phyloP scores from a whole-genome alignment of 371 early-diverging fungal species.

The Smittium culicis region DNA sequence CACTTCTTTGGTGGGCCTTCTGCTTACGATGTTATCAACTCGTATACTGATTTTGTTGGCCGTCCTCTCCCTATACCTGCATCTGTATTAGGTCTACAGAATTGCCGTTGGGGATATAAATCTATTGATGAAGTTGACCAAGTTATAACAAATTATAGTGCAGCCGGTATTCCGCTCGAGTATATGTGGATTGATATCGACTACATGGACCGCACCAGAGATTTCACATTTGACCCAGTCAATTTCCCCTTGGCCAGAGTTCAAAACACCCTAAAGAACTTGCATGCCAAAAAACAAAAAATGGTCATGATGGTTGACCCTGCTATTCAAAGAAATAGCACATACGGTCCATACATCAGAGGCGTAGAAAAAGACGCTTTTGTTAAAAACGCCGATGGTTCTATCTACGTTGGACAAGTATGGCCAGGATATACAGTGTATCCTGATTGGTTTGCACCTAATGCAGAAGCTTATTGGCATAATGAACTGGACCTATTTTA shows the following conservation, averaged over 20 bases:
- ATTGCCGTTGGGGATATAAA: slow-evolving; percentile 54
- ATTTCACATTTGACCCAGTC: slow-evolving; percentile 29
- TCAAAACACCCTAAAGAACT: slow-evolving; percentile 44
- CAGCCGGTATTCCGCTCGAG: slow-evolving; percentile 47
- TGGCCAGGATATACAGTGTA: slow-evolving; percentile 56
- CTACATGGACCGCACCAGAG: slow-evolving; percentile 38
- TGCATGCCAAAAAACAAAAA: slow-evolving; percentile 50
- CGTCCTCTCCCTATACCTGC: slow-evolving; percentile 43
- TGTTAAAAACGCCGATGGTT: slow-evolving; percentile 58
- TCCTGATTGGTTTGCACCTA: slow-evolving; percentile 47
- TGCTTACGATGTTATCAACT: slow-evolving; percentile 42
- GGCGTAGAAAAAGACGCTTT: slow-evolving; percentile 56
- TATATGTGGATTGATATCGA: slow-evolving; percentile 61
- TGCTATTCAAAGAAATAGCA: slow-evolving; percentile 74
- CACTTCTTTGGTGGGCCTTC: slow-evolving; percentile 47
- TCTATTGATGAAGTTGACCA: slow-evolving; percentile 37
- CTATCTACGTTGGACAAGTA: slow-evolving; percentile 49
- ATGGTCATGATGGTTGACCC: slow-evolving; percentile 94
- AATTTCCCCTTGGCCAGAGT: slow-evolving; percentile 71
- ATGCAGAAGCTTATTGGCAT: slow-evolving; percentile 65
- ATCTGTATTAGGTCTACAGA: slow-evolving; percentile 52
- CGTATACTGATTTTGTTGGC: slow-evolving; percentile 54
- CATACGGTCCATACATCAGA: slow-evolving; percentile 61
- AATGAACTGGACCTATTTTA: slow-evolving; percentile 38
- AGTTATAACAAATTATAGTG: slow-evolving; percentile 37